These are phyloP conservation scores for Talaromyces sp. DNA, from an alignment of 2,329 filamentous ascomycete genomes.

Conservation along the genomic window DNA sequence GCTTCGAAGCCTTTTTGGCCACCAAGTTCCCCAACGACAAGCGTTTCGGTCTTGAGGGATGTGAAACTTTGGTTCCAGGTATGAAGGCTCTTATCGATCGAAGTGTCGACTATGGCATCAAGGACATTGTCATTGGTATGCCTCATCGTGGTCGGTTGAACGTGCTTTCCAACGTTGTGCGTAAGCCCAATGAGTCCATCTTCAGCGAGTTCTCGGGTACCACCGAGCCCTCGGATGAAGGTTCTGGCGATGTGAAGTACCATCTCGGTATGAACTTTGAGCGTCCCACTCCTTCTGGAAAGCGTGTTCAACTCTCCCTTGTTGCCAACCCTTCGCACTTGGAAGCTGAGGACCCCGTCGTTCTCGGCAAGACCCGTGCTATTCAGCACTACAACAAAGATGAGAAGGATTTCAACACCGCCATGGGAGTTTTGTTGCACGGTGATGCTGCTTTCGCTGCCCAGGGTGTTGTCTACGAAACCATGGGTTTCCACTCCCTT, in stretches of 20 bases:
- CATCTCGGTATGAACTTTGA: constrained; percentile 99
- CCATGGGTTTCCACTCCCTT: constrained; percentile 92
- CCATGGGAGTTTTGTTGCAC: constrained; percentile 94
- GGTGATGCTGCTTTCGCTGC: constrained; percentile 96
- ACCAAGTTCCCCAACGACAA: constrained; percentile 99
- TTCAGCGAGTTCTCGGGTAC: constrained; percentile 97
- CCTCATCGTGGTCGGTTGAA: constrained; percentile 97
- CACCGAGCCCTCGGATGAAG: constrained; percentile 82
- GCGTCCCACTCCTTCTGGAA: constrained; percentile 93
- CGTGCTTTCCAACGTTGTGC: constrained; percentile 94
- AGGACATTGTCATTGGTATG: constrained; percentile 99
- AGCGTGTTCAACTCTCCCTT: constrained; percentile 97
- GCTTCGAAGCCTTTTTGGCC: constrained; percentile 90
- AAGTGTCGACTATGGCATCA: constrained; percentile 96
- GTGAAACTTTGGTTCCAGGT: constrained; percentile 91
- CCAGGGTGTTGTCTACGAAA: constrained; percentile 97
- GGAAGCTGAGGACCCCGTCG: constrained; percentile 96
- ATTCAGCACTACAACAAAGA: constrained; percentile 99
- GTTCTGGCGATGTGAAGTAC: constrained; percentile 98
- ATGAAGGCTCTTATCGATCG: constrained; percentile 99
- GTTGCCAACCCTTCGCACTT: constrained; percentile 98
- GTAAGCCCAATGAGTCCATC: constrained; percentile 99
- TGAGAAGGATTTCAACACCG: constrained; percentile 78
- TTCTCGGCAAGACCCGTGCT: constrained; percentile 92
- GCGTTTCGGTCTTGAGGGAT: constrained; percentile 96